phyloP scores from a whole-genome alignment of 83 land plant genomes.

The Isoetes engelmannii region DNA sequence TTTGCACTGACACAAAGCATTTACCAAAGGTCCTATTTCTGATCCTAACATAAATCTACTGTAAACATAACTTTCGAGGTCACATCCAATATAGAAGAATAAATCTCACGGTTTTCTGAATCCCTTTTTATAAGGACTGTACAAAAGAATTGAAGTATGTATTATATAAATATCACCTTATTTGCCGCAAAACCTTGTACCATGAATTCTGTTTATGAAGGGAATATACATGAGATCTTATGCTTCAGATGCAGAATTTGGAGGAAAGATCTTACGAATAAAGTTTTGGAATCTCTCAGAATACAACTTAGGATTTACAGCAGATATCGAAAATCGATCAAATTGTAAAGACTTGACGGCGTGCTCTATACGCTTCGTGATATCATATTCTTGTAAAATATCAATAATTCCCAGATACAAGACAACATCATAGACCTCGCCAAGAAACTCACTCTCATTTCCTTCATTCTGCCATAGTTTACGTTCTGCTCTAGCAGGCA shows the following conservation, averaged over 20 bases:
- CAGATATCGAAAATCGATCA: constrained; percentile 6
- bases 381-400: constrained; percentile 10
- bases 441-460: constrained; percentile 9
- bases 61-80: no score
- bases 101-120: no score
- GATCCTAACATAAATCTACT: no score
- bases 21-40: no score
- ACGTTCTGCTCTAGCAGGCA: constrained; percentile 13
- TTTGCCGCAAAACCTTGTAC: no score
- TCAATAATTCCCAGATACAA: constrained; percentile 13
- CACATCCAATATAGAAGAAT: no score
- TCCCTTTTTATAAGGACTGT: no score
- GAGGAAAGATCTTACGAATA: constrained; percentile 4
- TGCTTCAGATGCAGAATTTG: background rate
- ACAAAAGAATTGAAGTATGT: no score
- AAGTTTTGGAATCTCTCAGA: constrained; percentile 11
- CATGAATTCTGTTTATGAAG: no score
- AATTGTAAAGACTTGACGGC: constrained; percentile 12
- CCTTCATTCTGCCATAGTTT: constrained; percentile 20
- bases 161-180: no score
- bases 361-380: constrained; percentile 10
- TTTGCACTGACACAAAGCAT: no score
- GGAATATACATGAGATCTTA: no score
- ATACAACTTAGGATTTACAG: background rate
- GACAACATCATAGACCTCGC: constrained; percentile 10